phyloP scores from a whole-genome alignment of 129 eudicot species.

The Flaveria robusta region DNA sequence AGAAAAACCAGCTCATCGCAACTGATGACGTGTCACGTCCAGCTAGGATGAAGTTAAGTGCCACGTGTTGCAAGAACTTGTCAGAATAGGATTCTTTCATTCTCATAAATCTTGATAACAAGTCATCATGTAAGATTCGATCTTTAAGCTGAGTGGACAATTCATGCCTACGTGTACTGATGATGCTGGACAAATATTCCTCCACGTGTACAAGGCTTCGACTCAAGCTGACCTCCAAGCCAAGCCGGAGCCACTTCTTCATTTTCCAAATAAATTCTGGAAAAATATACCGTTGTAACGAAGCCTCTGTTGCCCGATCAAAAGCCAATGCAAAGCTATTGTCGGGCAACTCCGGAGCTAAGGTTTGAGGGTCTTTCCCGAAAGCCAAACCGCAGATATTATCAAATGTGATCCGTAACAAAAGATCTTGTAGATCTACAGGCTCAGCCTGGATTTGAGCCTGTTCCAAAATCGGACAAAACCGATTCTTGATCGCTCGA shows the following conservation, averaged over 20 bases:
- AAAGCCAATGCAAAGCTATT: conserved; percentile 77
- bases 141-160: conserved; percentile 60
- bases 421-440: conserved; percentile 74
- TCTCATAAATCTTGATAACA: conserved; percentile 88
- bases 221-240: conserved; percentile 78
- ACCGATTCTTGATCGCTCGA: conserved; percentile 70
- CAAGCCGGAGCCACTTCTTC: conserved; percentile 81
- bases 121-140: conserved; percentile 65
- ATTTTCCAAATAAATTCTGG: conserved; percentile 75
- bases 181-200: conserved; percentile 67
- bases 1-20: conserved; percentile 94
- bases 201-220: conserved; percentile 80
- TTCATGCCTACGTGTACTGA: conserved; percentile 71
- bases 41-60: conserved; percentile 95
- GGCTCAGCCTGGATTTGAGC: conserved; percentile 62
- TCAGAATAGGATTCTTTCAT: conserved; percentile 80
- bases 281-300: conserved; percentile 66
- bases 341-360: conserved; percentile 71
- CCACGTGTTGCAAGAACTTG: conserved; percentile 83
- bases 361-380: conserved; percentile 79
- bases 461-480: conserved; percentile 62
- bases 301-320: conserved; percentile 84
- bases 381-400: conserved; percentile 85
- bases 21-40: conserved; percentile 98
- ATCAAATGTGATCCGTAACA: conserved; percentile 79